phyloP scores from a whole-genome alignment of 129 eudicot genomes.

The Centaurea solstitialis region DNA sequence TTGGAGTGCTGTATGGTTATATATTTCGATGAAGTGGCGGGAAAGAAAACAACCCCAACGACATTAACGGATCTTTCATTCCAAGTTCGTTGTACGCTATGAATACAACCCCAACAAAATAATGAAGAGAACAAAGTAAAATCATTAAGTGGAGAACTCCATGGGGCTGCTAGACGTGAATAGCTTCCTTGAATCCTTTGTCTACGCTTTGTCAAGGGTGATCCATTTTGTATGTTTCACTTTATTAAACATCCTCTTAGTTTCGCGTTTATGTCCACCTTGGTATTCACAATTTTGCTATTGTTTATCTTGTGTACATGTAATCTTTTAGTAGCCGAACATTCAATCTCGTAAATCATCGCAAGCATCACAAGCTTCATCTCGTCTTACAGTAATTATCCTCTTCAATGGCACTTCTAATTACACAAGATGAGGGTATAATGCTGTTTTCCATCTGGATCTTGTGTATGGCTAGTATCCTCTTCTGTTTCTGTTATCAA shows the following conservation, averaged over 20 bases:
- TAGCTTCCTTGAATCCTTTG: background rate
- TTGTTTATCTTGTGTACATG: slow-evolving; percentile 1
- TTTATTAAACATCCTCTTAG: background rate
- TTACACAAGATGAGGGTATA: background rate
- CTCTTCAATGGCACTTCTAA: background rate
- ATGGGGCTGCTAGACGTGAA: background rate
- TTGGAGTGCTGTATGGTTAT: background rate
- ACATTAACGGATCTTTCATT: background rate
- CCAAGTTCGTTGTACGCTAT: background rate
- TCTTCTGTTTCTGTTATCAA: background rate
- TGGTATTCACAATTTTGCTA: background rate
- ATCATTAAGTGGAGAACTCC: background rate
- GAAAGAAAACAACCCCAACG: background rate
- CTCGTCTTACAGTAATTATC: background rate
- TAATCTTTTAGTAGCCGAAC: background rate
- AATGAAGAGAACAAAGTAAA: background rate
- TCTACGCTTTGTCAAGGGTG: background rate
- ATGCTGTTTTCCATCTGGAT: background rate
- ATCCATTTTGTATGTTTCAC: background rate
- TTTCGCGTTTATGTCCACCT: background rate
- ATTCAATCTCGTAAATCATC: background rate
- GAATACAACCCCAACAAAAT: background rate
- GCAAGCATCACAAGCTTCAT: background rate
- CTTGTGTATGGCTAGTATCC: background rate
- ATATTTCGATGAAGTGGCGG: background rate